Evolutionary conservation across 2,329 filamentous ascomycete species (phyloP).

Genomic region (Dissoconium aciculare): DNA sequence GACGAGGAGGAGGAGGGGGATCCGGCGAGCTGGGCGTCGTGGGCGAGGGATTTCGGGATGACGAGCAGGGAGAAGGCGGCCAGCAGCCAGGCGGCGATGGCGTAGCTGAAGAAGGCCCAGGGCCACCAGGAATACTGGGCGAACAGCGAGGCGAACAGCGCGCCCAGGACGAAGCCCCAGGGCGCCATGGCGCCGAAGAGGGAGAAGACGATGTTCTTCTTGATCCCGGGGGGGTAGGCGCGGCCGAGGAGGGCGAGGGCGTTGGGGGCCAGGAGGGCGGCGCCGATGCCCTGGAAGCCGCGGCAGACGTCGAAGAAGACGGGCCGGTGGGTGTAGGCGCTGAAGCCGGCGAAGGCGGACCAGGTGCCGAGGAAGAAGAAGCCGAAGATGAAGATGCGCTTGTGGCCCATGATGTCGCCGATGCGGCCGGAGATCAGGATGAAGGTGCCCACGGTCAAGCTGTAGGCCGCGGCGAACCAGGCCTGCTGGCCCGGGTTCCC

Average conservation of each 20-base stretch:
- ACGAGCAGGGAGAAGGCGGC: constrained; percentile 15
- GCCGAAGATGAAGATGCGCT: constrained; percentile 27
- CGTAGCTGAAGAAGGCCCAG: constrained; percentile 22
- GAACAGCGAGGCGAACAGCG: constrained; percentile 23
- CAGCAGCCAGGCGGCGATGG: constrained; percentile 15
- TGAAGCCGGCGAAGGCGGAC: constrained; percentile 28
- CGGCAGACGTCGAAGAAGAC: constrained; percentile 26
- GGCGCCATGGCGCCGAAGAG: constrained; percentile 26
- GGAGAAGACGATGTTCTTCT: constrained; percentile 27
- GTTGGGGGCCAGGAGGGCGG: constrained; percentile 25
- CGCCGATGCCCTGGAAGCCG: constrained; percentile 28
- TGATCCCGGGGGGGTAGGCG: constrained; percentile 22
- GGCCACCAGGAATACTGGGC: constrained; percentile 22
- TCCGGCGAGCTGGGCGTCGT: constrained; percentile 11
- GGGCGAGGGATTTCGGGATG: constrained; percentile 14
- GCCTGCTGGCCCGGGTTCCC: constrained; percentile 30
- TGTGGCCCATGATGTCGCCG: constrained; percentile 31
- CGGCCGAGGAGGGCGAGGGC: constrained; percentile 25
- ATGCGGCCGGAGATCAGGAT: constrained; percentile 31
- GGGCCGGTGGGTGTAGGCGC: constrained; percentile 18
- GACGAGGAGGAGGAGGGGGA: not conserved
- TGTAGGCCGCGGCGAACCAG: constrained; percentile 31
- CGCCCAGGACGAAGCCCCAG: constrained; percentile 24
- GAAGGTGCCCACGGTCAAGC: constrained; percentile 31
- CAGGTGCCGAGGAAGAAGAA: constrained; percentile 28